phyloP scores from a whole-genome alignment of 768 basidiomycete genomes.

The Leccinum aurantiacum region DNA sequence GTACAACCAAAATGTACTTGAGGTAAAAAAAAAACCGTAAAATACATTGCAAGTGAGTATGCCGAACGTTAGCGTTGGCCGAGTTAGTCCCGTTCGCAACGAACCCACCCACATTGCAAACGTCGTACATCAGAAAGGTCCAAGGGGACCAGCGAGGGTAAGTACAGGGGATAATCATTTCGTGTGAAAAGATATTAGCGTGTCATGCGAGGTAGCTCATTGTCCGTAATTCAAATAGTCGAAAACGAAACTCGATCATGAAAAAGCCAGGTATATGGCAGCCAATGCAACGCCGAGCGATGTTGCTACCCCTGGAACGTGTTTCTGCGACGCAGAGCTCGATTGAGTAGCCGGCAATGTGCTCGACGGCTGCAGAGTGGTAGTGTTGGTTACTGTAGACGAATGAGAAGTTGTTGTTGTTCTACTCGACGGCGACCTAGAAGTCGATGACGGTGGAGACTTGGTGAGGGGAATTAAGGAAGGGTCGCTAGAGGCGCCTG shows the following conservation, averaged over 20 bases:
- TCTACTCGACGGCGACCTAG: conserved; percentile 2
- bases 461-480: neutral
- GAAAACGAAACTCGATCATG: conserved; percentile 16
- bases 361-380: conserved; percentile 1
- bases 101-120: conserved; percentile 18
- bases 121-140: conserved; percentile 16
- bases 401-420: neutral
- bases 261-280: conserved; percentile 19
- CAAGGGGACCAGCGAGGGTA: conserved; percentile 3
- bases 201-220: conserved; percentile 8
- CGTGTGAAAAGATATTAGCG: conserved; percentile 13
- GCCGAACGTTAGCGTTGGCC: conserved; percentile 4
- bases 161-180: conserved; percentile 18
- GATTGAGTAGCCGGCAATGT: conserved; percentile 18
- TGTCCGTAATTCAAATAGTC: conserved; percentile 12
- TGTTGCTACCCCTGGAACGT: conserved; percentile 11
- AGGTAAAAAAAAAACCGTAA: neutral
- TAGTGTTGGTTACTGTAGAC: conserved; percentile 7
- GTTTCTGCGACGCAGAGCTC: conserved; percentile 28
- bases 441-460: neutral
- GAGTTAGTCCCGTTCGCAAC: conserved; percentile 11
- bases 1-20: conserved; percentile 25
- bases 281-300: conserved; percentile 20
- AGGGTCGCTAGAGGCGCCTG: neutral
- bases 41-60: conserved; percentile 25